Conservation (phyloP, 2,329 filamentous ascomycete genomes). For the Pyrenophora tritici-repentis region DNA sequence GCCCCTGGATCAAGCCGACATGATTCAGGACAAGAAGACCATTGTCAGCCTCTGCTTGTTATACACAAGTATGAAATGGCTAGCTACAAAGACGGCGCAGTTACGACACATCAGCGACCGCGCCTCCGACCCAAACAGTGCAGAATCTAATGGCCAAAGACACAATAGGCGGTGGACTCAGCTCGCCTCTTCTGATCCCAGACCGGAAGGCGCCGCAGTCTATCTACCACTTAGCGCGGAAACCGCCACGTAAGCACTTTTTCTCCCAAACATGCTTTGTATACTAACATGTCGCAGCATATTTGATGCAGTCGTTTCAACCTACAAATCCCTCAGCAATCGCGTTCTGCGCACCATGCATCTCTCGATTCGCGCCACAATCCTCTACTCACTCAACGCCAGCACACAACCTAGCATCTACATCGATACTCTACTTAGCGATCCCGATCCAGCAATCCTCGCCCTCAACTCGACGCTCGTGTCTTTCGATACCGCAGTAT, state of each 20-base stretch:
- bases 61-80: constrained; percentile 98
- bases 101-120: constrained; percentile 81
- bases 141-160: constrained; percentile 48
- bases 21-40: constrained; percentile 87
- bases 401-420: constrained; percentile 50
- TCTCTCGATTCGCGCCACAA: constrained; percentile 83
- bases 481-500: constrained; percentile 82
- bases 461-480: constrained; percentile 81
- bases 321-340: constrained; percentile 78
- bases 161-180: constrained; percentile 83
- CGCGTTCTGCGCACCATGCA: constrained; percentile 85
- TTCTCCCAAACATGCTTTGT: not conserved
- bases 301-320: constrained; percentile 85
- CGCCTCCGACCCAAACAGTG: constrained; percentile 66
- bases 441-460: constrained; percentile 81
- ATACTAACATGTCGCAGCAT: constrained; percentile 55
- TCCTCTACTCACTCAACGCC: constrained; percentile 75
- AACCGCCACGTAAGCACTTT: constrained; percentile 69
- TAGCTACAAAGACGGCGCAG: constrained; percentile 79
- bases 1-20: constrained; percentile 74
- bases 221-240: constrained; percentile 88
- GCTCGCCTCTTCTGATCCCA: constrained; percentile 57
- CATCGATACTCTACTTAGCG: constrained; percentile 71
- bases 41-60: constrained; percentile 84
- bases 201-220: constrained; percentile 67